Evolutionary conservation across 2,329 filamentous ascomycete species (phyloP), one percentile per base, ranked within the genome.

Genomic region (Fusarium hostae): DNA sequence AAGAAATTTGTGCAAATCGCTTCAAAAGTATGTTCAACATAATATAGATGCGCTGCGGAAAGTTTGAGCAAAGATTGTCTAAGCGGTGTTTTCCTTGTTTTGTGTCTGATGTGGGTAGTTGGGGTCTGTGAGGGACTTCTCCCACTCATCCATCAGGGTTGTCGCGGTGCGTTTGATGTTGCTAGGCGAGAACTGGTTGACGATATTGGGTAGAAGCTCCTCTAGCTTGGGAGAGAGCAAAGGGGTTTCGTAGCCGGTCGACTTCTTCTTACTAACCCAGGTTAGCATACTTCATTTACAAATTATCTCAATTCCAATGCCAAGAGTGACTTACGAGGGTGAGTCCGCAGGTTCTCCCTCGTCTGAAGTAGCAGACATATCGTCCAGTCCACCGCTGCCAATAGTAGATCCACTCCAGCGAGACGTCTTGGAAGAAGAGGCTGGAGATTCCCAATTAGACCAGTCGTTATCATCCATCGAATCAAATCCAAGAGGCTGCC

Each of bases 131-230:
- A 83, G 73, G 7, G 81, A 82, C 80, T 90, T 93, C 83, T 98
- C 95, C 93, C 94, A 97, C 78, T 97, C 94, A 71, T 91, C 92
- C 89, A 98, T 94, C 63, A 97, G 86, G 69, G 92, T 92, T 39
- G 91, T 92, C n/a, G 95, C 93, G 2, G 93, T 95, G 40, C 90
- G 88, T 79, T 94, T 93, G 74, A 98, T 83, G 75, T 94, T 94
- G 73, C 90, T 90, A 0, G 94, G 92, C 12, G 89, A 88, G 44
- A 94, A 82, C 71, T 91, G 90, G 78, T 90, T 91, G 61, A 97
- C 86, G 51, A 91, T 88, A 52, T 91, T 90, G 83, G 93, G 94
- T 32, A 92, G 79, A 63, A 89, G 79, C 77, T 90, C 84, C 79
- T 87, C 85, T 39, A 88, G 79, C 75, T 84, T 85, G 67, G 82